Evolutionary conservation across 768 basidiomycete genomes (phyloP), one percentile per base, ranked within the genome.

Genomic region (Lentinula aciculospora): DNA sequence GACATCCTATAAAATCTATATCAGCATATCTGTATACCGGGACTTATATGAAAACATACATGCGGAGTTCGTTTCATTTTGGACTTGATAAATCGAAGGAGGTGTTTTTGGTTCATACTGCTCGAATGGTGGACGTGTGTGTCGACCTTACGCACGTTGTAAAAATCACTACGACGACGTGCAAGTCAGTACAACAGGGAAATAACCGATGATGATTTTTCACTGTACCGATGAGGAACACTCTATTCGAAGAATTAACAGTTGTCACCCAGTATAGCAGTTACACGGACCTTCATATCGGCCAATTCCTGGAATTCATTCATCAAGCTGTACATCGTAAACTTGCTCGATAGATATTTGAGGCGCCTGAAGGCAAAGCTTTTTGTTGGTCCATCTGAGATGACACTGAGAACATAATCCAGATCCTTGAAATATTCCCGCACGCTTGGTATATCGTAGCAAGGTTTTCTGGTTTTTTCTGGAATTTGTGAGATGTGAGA

Each of bases 61-160:
- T 94, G 67, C 1, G 94, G 88, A 63, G 79, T 85, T 23, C 84
- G 85, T 73, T 94, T 94, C 93, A 97, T 95, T 69, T 96, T 96
- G n/a, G 88, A 85, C 71, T 99, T 99, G 76, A 99, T 98, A 74
- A 99, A 98, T 8, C 97, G 92, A 12, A 99, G 76, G 19, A 99
- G 74, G 74, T 99, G 97, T 71, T 99, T 99, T 71, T 99, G 97
- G 69, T 99, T 99, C 95, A 98, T 98, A 72, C 92, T 92, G 60
- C 95, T 97, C 3, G 96, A 96, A 69, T 98, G 93, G 66, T 99
- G 97, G 28, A 99, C 92, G 71, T 99, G 97, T 7, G 97, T 99
- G 68, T 99, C 97, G 59, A 99, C 97, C 69, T 99, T 99, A 25
- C 97, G 86, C 51, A 94, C 79, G 68, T 99, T 99, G 73, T 99